Conservation (phyloP, 257 asterid genomes). For the Eucommia ulmoides region DNA sequence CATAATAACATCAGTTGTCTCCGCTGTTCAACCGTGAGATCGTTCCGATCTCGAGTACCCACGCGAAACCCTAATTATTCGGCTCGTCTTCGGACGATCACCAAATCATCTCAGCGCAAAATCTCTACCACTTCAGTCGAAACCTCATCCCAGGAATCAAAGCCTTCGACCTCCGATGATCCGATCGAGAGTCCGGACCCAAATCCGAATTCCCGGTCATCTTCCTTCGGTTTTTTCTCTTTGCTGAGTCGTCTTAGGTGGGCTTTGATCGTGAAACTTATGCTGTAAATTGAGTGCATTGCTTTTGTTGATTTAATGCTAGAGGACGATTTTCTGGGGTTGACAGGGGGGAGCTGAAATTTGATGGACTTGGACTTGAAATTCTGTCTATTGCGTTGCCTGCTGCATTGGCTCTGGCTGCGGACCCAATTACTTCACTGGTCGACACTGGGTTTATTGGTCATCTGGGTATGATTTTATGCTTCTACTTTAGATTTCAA, state of each 20-base stretch:
- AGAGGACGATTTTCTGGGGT: too few relatives aligned
- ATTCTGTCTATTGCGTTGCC: conserved; percentile 78
- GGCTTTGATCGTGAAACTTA: not conserved
- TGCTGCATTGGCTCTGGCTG: conserved; percentile 86
- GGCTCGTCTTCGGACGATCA: conserved; percentile 22
- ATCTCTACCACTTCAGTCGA: conserved; percentile 18
- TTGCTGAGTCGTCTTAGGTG: conserved; percentile 23
- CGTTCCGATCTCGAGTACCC: conserved; percentile 8
- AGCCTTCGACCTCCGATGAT: conserved; percentile 9
- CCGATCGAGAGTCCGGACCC: conserved; percentile 9
- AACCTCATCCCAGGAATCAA: conserved; percentile 7
- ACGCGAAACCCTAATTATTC: conserved; percentile 6
- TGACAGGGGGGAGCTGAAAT: conserved; percentile 40
- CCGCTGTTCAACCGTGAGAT: conserved; percentile 9
- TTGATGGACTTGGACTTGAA: conserved; percentile 62
- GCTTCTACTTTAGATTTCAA: too few relatives aligned
- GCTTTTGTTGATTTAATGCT: too few relatives aligned
- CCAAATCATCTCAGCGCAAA: conserved; percentile 22
- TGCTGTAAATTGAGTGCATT: too few relatives aligned
- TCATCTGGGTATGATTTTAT: conserved; percentile 91
- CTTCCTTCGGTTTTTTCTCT: conserved; percentile 10
- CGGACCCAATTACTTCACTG: conserved; percentile 81
- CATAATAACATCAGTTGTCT: not conserved
- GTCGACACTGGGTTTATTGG: conserved; percentile 87
- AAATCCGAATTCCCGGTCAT: conserved; percentile 6